These are phyloP conservation scores for Artemisia annua DNA, from an alignment of 129 eudicot species.

Conservation along the genomic window DNA sequence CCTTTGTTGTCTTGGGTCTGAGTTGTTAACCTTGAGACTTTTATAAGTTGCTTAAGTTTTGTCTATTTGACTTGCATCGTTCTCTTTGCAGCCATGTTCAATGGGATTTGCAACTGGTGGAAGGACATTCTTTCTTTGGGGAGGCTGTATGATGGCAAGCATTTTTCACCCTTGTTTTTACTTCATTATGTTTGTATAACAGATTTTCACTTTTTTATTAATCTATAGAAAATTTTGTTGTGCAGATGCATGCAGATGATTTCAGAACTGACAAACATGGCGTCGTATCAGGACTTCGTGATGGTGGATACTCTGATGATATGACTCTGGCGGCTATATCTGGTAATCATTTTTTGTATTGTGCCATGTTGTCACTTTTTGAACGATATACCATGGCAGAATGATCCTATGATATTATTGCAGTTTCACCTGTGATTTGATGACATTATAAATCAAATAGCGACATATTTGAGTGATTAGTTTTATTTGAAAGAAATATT, in stretches of 20 bases:
- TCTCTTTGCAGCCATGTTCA: constrained; percentile 80
- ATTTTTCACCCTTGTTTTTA: constrained; percentile 18
- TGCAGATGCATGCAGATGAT: constrained; percentile 98
- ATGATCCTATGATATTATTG: constrained; percentile 2
- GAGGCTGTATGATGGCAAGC: constrained; percentile 99
- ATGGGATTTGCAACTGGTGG: constrained; percentile 99
- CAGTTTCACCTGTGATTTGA: background rate
- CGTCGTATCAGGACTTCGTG: constrained; percentile 82
- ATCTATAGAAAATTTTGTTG: constrained; percentile 7
- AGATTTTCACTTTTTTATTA: background rate
- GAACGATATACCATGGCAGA: background rate
- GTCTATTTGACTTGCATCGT: constrained; percentile 1
- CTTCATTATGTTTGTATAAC: constrained; percentile 11
- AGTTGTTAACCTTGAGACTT: background rate
- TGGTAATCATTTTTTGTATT: constrained; percentile 39
- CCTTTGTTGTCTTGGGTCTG: too few species aligned
- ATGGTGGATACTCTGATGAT: constrained; percentile 99
- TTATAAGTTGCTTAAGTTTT: background rate
- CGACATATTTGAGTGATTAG: constrained; percentile 9
- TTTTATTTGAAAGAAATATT: background rate
- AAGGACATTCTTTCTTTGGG: constrained; percentile 94
- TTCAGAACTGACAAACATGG: constrained; percentile 84
- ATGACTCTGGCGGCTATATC: constrained; percentile 99
- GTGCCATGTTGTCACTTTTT: constrained; percentile 15
- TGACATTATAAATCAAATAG: background rate